Evolutionary conservation across 1,284 basidiomycete genomes (phyloP).

Genomic region (Cryptococcus deneoformans): DNA sequence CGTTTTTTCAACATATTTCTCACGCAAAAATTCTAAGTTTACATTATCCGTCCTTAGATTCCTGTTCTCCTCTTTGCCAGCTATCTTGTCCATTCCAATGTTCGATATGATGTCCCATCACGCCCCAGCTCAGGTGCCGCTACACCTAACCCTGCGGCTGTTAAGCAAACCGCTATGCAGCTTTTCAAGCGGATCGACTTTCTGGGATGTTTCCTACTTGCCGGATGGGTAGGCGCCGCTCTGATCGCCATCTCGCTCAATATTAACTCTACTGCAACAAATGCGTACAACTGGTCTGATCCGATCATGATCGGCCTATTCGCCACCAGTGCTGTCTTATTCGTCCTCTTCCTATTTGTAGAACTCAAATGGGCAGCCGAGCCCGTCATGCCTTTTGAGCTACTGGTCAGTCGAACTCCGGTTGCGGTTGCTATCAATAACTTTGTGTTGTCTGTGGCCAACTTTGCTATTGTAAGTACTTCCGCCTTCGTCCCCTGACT

Average conservation of each 20-base stretch:
- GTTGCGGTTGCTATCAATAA: slow-evolving; percentile 76
- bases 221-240: slow-evolving; percentile 66
- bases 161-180: slow-evolving; percentile 58
- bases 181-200: slow-evolving; percentile 78
- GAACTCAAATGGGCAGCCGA: slow-evolving; percentile 70
- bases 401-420: slow-evolving; percentile 65
- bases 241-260: slow-evolving; percentile 76
- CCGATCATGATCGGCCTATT: slow-evolving; percentile 67
- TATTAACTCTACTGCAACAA: slow-evolving; percentile 51
- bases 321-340: slow-evolving; percentile 56
- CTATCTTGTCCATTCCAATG: slow-evolving; percentile 65
- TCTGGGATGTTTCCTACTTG: slow-evolving; percentile 73
- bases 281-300: slow-evolving; percentile 58
- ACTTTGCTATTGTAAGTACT: slow-evolving; percentile 72
- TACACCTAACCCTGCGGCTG: slow-evolving; percentile 49
- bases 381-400: slow-evolving; percentile 78
- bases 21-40: no score
- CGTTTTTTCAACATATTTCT: slow-evolving; percentile 10
- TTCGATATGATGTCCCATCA: slow-evolving; percentile 51
- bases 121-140: slow-evolving; percentile 53
- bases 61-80: slow-evolving; percentile 70
- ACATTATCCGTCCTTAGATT: slow-evolving; percentile 48
- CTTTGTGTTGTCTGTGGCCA: slow-evolving; percentile 59
- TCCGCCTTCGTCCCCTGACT: neutral
- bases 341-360: slow-evolving; percentile 63